phyloP scores from a whole-genome alignment of 2,329 filamentous ascomycete genomes.

The Aaosphaeria arxii region DNA sequence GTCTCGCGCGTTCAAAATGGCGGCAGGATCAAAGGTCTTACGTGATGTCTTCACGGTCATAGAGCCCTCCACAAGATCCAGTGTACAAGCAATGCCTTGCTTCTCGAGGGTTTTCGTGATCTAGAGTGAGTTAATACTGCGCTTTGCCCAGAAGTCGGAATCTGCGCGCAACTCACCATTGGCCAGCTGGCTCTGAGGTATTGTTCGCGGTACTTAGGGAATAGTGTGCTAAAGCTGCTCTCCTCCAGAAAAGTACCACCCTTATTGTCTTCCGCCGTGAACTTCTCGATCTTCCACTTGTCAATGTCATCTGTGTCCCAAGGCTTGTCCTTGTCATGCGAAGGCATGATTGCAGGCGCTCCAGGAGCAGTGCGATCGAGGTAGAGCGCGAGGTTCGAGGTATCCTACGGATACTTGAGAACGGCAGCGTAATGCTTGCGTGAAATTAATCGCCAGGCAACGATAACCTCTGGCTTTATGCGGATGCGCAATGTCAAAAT shows the following conservation, averaged over 20 bases:
- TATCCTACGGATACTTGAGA: too few relatives aligned
- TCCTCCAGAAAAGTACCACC: constrained; percentile 89
- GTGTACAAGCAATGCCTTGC: constrained; percentile 80
- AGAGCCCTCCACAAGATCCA: constrained; percentile 91
- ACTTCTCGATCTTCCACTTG: constrained; percentile 85
- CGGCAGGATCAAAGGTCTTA: constrained; percentile 86
- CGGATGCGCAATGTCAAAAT: too few relatives aligned
- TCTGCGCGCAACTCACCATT: constrained; percentile 37
- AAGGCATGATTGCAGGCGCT: constrained; percentile 67
- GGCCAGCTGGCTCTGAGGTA: constrained; percentile 94
- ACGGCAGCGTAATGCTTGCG: too few relatives aligned
- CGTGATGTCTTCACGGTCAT: constrained; percentile 96
- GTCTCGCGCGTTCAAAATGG: constrained; percentile 90
- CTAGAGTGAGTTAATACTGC: not conserved
- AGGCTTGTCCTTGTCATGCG: constrained; percentile 81
- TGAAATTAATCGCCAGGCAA: too few relatives aligned
- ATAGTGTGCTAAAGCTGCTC: constrained; percentile 81
- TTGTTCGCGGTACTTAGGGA: constrained; percentile 94
- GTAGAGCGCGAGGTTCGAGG: not conserved
- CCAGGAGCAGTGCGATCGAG: constrained; percentile 5
- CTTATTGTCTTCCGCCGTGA: constrained; percentile 80
- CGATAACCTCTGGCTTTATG: too few relatives aligned
- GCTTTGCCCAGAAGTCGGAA: too few relatives aligned
- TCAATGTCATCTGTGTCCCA: constrained; percentile 94
- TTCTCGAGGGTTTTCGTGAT: constrained; percentile 86